A percentile compares a stretch with the other conserved stretches of the same genome.
phyloP scores from a whole-genome alignment of 305 asterid genomes.

The Caryopteris hybrid region DNA sequence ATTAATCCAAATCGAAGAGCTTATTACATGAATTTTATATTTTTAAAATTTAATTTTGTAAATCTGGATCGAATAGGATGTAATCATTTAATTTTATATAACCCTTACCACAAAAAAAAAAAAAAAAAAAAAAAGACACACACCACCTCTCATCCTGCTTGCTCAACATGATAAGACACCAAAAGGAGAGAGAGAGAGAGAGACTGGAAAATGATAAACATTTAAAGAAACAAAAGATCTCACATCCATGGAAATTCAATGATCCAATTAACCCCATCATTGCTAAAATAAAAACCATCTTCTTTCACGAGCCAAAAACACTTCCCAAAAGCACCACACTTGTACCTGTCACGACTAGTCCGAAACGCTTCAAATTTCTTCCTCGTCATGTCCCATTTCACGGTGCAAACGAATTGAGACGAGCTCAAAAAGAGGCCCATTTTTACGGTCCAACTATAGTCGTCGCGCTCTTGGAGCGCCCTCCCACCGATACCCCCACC shows the following conservation, averaged over 20 bases:
- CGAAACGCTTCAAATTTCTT: conserved; percentile 41
- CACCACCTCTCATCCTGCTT: too few relatives aligned
- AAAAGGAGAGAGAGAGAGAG: too few relatives aligned
- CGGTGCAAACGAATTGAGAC: conserved; percentile 32
- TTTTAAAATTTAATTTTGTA: too few relatives aligned
- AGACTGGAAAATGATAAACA: not conserved
- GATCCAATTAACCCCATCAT: conserved; percentile 31
- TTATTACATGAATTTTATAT: too few relatives aligned
- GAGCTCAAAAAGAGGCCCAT: conserved; percentile 11
- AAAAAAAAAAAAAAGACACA: too few relatives aligned
- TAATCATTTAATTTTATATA: too few relatives aligned
- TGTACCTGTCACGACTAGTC: conserved; percentile 24
- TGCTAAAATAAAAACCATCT: conserved; percentile 51
- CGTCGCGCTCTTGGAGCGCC: conserved; percentile 54
- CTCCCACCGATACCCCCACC: conserved; percentile 39
- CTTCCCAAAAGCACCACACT: conserved; percentile 27
- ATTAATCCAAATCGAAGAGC: too few relatives aligned
- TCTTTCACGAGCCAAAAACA: conserved; percentile 57
- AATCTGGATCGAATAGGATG: too few relatives aligned
- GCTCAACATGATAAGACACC: too few relatives aligned
- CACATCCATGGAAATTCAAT: conserved; percentile 44
- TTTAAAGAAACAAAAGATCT: not conserved
- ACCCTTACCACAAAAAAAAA: too few relatives aligned
- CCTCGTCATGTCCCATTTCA: conserved; percentile 39
- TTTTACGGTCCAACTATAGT: conserved; percentile 40